Percentiles rank a stretch among this genome's conserved stretches.
phyloP scores from a whole-genome alignment of 805 yeast species.

The Tetrapisispora pingtungensis region DNA sequence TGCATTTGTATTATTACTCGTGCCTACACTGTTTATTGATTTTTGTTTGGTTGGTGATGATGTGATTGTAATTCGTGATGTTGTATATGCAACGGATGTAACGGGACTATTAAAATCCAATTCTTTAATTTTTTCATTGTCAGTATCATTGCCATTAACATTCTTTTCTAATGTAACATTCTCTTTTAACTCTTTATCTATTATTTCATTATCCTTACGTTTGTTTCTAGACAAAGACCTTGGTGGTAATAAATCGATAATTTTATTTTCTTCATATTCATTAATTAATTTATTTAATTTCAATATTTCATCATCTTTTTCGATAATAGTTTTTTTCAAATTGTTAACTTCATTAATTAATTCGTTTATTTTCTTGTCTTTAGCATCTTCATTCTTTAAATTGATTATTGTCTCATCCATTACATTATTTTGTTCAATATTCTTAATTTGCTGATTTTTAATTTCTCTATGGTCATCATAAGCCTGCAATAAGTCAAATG shows the following conservation, averaged over 20 bases:
- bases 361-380: neutral
- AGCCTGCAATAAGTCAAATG: slow-evolving; percentile 2
- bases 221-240: neutral
- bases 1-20: neutral
- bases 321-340: neutral
- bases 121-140: neutral
- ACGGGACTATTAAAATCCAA: slow-evolving; percentile 16
- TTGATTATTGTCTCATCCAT: neutral
- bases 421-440: slow-evolving; percentile 1
- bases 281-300: neutral
- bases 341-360: neutral
- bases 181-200: too few relatives aligned
- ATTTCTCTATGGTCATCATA: slow-evolving; percentile 1
- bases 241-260: neutral
- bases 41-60: slow-evolving; percentile 22
- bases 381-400: neutral
- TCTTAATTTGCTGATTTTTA: slow-evolving; percentile 1
- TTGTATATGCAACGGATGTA: slow-evolving; percentile 28
- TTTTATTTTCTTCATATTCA: neutral
- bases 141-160: too few relatives aligned
- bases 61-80: slow-evolving; percentile 28
- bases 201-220: too few relatives aligned
- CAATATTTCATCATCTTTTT: neutral
- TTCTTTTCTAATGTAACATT: too few relatives aligned
- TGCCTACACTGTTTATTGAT: too few relatives aligned